A percentile compares a stretch with the other conserved stretches of the same genome.
Evolutionary conservation across 2,329 filamentous ascomycete species (phyloP).

Genomic region (Raffaelea arxii): DNA sequence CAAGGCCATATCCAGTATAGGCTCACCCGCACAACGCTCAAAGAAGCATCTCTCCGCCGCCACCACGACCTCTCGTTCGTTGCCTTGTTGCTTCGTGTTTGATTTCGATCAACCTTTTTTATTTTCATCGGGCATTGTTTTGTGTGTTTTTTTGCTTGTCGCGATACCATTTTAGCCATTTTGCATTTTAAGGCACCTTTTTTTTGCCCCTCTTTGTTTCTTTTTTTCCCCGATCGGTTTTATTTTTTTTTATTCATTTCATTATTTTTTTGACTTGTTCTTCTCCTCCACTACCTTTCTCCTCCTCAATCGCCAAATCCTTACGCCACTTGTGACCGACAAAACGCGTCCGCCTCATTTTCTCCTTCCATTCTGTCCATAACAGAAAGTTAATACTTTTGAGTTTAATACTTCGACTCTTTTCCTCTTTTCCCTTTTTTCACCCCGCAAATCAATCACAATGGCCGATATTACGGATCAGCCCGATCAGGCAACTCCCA

Average conservation of each 20-base stretch:
- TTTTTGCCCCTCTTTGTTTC: background rate
- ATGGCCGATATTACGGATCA: slow-evolving; percentile 78
- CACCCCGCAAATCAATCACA: background rate
- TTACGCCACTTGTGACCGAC: no score
- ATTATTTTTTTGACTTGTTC: no score
- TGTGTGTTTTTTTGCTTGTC: slow-evolving; percentile 25
- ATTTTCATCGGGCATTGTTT: no score
- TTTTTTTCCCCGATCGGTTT: background rate
- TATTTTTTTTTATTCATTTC: no score
- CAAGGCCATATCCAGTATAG: slow-evolving; percentile 57
- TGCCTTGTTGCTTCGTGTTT: slow-evolving; percentile 14
- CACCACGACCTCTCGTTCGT: slow-evolving; percentile 36
- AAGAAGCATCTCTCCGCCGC: slow-evolving; percentile 54
- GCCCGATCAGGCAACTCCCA: slow-evolving; percentile 66
- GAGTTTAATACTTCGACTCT: background rate
- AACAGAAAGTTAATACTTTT: no score
- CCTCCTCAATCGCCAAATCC: no score
- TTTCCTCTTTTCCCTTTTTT: background rate
- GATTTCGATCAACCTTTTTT: no score
- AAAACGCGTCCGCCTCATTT: no score
- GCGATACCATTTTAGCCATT: slow-evolving; percentile 36
- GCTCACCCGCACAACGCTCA: slow-evolving; percentile 54
- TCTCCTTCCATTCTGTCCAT: no score
- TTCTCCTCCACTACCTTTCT: background rate
- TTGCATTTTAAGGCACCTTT: slow-evolving; percentile 1